A percentile compares a stretch with the other conserved stretches of the same genome.
Conservation (phyloP, 768 basidiomycete species). For the Rhodosporidiobolus odoratus region DNA sequence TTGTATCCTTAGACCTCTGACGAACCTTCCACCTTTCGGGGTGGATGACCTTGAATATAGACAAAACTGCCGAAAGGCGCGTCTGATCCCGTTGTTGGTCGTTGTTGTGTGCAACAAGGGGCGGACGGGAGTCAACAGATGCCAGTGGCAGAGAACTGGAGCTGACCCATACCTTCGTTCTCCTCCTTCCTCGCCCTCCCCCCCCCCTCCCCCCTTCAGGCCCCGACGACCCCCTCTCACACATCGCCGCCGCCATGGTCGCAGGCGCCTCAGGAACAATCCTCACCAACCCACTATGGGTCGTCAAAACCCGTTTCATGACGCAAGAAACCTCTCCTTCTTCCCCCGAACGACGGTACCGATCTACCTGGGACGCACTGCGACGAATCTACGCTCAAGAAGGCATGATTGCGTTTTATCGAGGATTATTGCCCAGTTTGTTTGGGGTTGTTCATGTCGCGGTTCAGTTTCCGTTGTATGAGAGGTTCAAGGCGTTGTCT, state of each 20-base stretch:
- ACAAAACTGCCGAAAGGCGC: slow-evolving; percentile 33
- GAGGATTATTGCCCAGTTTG: slow-evolving; percentile 84
- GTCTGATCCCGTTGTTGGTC: slow-evolving; percentile 31
- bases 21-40: slow-evolving; percentile 35
- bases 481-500: slow-evolving; percentile 77
- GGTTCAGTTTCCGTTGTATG: slow-evolving; percentile 95
- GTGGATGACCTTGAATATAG: slow-evolving; percentile 32
- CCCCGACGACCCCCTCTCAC: slow-evolving; percentile 44
- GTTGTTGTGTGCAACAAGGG: no score
- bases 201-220: slow-evolving; percentile 5
- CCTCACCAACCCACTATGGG: slow-evolving; percentile 94
- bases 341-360: slow-evolving; percentile 56
- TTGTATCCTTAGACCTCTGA: slow-evolving; percentile 42
- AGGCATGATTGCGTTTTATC: slow-evolving; percentile 83
- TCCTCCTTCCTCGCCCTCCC: background rate
- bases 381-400: slow-evolving; percentile 82
- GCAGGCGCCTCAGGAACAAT: slow-evolving; percentile 90
- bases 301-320: slow-evolving; percentile 99
- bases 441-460: slow-evolving; percentile 91
- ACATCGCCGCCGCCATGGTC: slow-evolving; percentile 90
- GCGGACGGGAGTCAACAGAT: background rate
- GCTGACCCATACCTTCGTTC: no score
- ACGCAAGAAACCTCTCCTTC: slow-evolving; percentile 51
- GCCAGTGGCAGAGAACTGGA: background rate
- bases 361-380: slow-evolving; percentile 84